Conservation (phyloP, 305 asterid species). For the Fraxinus baroniana region DNA sequence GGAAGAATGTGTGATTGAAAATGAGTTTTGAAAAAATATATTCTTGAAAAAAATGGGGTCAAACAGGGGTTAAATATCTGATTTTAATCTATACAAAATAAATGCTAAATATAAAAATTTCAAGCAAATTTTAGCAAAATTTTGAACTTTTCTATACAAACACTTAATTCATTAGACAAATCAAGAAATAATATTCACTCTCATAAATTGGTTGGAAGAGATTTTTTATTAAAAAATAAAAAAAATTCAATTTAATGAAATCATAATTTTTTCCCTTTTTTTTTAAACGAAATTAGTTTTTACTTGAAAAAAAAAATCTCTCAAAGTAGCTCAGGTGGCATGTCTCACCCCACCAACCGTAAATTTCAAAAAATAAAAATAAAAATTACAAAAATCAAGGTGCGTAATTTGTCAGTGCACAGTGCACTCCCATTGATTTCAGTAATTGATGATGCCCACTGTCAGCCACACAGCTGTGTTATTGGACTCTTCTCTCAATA, state of each 20-base stretch:
- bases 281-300: no score
- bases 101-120: no score
- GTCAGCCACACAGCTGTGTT: slow-evolving; percentile 31
- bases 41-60: no score
- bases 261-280: no score
- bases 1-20: no score
- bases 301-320: not conserved
- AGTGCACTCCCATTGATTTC: slow-evolving; percentile 6
- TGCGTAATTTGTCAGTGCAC: slow-evolving; percentile 11
- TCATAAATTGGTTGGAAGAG: not conserved
- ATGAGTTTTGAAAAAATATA: no score
- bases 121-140: no score
- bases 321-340: not conserved
- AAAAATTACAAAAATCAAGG: slow-evolving; percentile 33
- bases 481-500: slow-evolving; percentile 26
- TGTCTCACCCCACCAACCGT: no score
- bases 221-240: no score
- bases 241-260: no score
- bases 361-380: no score
- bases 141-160: no score
- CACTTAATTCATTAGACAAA: not conserved
- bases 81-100: not conserved
- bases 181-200: not conserved
- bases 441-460: not conserved
- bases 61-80: not conserved